Conservation (phyloP, 495 filamentous ascomycete species). For the Annulohypoxylon stygium region DNA sequence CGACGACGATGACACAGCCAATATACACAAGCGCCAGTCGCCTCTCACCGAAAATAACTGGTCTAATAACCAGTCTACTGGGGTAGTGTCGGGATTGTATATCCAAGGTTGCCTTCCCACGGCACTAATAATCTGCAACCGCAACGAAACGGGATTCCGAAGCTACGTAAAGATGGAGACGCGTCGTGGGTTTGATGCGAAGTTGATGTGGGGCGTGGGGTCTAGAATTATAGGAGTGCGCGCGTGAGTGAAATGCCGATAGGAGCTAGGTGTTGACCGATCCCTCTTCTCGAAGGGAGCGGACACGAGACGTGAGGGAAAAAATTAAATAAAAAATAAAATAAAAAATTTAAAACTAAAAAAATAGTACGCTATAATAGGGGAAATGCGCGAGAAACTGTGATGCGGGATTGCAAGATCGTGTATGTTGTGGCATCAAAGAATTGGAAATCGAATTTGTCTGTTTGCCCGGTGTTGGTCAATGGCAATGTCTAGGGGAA, state of each 20-base stretch:
- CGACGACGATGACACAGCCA: slow-evolving; percentile 7
- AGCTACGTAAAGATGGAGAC: slow-evolving; percentile 43
- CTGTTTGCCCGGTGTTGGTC: slow-evolving; percentile 48
- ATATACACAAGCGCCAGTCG: slow-evolving; percentile 27
- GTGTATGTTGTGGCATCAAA: slow-evolving; percentile 48
- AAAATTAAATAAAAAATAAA: not conserved
- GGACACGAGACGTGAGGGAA: not conserved
- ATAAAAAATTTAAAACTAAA: slow-evolving; percentile 1
- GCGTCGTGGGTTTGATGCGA: slow-evolving; percentile 43
- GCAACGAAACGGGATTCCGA: slow-evolving; percentile 10
- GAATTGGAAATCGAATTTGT: slow-evolving; percentile 43
- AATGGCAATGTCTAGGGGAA: slow-evolving; percentile 53
- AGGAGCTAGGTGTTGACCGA: slow-evolving; percentile 10
- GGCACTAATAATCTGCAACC: slow-evolving; percentile 19
- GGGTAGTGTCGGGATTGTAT: slow-evolving; percentile 25
- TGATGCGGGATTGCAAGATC: slow-evolving; percentile 28
- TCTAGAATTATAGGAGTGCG: slow-evolving; percentile 52
- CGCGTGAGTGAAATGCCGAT: slow-evolving; percentile 27
- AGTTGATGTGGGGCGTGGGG: slow-evolving; percentile 43
- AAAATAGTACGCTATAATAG: slow-evolving; percentile 22
- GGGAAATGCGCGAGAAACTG: slow-evolving; percentile 19
- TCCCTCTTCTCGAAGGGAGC: not conserved
- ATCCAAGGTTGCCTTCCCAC: slow-evolving; percentile 17
- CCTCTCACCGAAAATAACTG: slow-evolving; percentile 34
- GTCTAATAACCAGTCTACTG: slow-evolving; percentile 51